Conservation (phyloP, 495 filamentous ascomycete species). For the Staphylotrichum tortipilum region DNA sequence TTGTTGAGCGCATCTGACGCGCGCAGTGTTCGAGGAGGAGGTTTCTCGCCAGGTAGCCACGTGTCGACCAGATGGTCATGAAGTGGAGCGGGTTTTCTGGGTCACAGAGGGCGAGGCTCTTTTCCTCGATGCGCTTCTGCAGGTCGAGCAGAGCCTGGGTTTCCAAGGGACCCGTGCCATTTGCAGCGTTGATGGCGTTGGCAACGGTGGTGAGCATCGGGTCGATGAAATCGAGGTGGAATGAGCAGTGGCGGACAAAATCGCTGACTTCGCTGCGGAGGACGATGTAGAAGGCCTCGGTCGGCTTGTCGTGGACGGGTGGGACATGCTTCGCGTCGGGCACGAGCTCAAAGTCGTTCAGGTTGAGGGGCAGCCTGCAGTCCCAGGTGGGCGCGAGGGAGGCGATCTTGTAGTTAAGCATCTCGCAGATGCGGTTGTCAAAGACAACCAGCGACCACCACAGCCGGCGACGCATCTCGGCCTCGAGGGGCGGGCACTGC, state of each 20-base stretch:
- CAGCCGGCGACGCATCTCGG: conserved; percentile 50
- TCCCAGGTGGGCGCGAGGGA: conserved; percentile 47
- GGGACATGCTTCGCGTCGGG: conserved; percentile 21
- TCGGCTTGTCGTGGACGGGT: conserved; percentile 35
- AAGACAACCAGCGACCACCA: conserved; percentile 52
- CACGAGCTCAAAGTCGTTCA: conserved; percentile 48
- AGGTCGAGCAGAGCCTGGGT: conserved; percentile 21
- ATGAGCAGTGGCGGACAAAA: conserved; percentile 36
- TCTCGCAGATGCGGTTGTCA: conserved; percentile 43
- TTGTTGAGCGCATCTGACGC: neutral
- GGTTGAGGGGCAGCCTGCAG: conserved; percentile 45
- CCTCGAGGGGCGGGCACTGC: conserved; percentile 36
- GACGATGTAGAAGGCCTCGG: conserved; percentile 46
- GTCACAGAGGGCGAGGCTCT: conserved; percentile 41
- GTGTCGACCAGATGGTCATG: conserved; percentile 46
- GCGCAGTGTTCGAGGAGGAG: conserved; percentile 41
- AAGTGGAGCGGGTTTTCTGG: conserved; percentile 44
- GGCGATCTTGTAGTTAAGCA: conserved; percentile 29
- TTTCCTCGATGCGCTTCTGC: conserved; percentile 38
- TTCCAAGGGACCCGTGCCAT: neutral
- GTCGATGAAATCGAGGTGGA: conserved; percentile 44
- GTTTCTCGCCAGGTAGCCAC: conserved; percentile 36
- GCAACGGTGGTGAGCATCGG: conserved; percentile 38
- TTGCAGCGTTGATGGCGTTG: conserved; percentile 6
- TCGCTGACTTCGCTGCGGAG: conserved; percentile 43